These are phyloP conservation scores for Eucalyptus curtisii DNA, from an alignment of 345 rosid species.

Conservation along the genomic window DNA sequence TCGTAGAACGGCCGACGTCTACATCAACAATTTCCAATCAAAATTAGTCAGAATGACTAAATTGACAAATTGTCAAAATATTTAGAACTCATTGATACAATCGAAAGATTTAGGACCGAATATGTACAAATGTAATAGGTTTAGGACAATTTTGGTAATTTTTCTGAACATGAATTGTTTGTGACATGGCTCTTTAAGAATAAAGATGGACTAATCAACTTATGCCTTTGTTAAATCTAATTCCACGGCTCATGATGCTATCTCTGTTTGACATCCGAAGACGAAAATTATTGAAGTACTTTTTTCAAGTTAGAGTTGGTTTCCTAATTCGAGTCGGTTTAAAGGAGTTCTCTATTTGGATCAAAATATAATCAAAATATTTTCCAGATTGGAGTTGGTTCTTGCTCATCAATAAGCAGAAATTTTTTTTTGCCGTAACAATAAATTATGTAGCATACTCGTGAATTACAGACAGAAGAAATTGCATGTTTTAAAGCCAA, in stretches of 20 bases:
- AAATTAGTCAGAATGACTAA: fast-evolving
- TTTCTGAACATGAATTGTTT: background rate
- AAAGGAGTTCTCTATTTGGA: background rate
- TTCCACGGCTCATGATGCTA: background rate
- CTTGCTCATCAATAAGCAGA: background rate
- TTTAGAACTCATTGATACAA: fast-evolving
- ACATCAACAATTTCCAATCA: fast-evolving
- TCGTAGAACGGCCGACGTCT: fast-evolving
- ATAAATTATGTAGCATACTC: background rate
- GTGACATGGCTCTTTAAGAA: background rate
- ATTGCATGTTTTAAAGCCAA: background rate
- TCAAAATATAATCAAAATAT: background rate
- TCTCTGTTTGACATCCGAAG: background rate
- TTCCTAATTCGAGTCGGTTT: fast-evolving
- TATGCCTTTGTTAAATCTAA: background rate
- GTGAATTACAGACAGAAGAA: background rate
- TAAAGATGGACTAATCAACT: background rate
- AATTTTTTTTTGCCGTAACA: background rate
- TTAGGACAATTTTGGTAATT: fast-evolving
- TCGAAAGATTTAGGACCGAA: fast-evolving
- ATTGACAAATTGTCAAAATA: too few species aligned
- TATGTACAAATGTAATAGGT: fast-evolving
- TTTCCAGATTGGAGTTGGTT: background rate
- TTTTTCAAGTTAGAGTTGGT: background rate
- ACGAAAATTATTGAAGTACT: fast-evolving